Percentiles rank a stretch among this genome's conserved stretches.
These are phyloP conservation scores for Cucurbita argyrosperma DNA, from an alignment of 306 rosid species.

Conservation along the genomic window DNA sequence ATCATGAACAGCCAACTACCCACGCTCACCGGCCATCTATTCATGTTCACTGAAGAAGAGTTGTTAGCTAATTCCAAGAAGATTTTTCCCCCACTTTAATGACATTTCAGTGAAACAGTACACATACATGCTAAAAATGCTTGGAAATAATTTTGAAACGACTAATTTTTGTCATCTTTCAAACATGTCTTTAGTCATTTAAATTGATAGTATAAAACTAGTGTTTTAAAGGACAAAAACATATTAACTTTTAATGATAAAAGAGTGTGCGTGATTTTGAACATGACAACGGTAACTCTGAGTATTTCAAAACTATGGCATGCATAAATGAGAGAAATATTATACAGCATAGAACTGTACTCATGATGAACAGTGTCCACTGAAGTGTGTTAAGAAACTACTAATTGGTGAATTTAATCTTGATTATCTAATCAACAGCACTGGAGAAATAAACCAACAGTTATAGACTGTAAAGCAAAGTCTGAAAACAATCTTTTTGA, in stretches of 20 bases:
- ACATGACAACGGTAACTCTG: too few species aligned
- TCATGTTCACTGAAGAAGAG: background rate
- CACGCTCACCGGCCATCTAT: background rate
- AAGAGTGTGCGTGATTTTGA: too few species aligned
- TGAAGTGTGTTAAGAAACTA: background rate
- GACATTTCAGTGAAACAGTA: background rate
- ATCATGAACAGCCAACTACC: background rate
- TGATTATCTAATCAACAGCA: background rate
- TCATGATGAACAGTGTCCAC: background rate
- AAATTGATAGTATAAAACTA: too few species aligned
- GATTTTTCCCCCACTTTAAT: background rate
- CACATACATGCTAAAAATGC: too few species aligned
- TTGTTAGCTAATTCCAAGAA: background rate
- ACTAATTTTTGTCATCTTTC: too few species aligned
- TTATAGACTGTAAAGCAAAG: background rate
- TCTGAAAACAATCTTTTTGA: background rate
- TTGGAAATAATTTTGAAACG: too few species aligned
- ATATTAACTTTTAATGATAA: too few species aligned
- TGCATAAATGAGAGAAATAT: too few species aligned
- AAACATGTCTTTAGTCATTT: too few species aligned
- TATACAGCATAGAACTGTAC: background rate
- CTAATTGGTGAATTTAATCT: background rate
- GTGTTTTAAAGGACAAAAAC: too few species aligned
- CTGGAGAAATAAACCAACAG: background rate
- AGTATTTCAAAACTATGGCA: too few species aligned